Evolutionary conservation across 129 eudicot species (phyloP).

Genomic region (Saussurea involucrata): DNA sequence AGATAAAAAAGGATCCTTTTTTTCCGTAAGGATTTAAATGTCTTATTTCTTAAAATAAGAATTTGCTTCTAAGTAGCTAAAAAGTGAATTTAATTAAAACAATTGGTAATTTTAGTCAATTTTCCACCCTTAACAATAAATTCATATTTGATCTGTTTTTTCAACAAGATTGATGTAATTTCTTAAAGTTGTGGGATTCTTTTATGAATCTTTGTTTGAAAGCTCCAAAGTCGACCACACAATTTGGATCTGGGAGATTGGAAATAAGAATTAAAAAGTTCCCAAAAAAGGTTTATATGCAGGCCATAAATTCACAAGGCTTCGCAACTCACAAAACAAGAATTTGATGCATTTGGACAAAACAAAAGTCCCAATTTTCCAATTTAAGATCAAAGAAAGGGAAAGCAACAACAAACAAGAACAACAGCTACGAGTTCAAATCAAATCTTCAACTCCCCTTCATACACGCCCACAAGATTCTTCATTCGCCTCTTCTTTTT

Average conservation of each 20-base stretch:
- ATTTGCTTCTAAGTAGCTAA: no score
- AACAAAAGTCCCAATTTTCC: not conserved
- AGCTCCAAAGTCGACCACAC: not conserved
- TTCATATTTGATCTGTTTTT: not conserved
- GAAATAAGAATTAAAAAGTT: not conserved
- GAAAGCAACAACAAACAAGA: conserved; percentile 11
- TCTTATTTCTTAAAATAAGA: no score
- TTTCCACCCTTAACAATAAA: no score
- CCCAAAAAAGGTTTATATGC: not conserved
- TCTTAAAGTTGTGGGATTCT: not conserved
- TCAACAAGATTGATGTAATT: not conserved
- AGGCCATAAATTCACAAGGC: not conserved
- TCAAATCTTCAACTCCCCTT: not conserved
- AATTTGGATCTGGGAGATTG: not conserved
- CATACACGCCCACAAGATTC: conserved; percentile 12
- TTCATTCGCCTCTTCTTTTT: not conserved
- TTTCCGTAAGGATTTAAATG: no score
- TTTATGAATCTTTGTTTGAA: not conserved
- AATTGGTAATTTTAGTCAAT: no score
- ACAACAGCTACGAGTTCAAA: not conserved
- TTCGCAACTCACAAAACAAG: not conserved
- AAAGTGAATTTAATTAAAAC: no score
- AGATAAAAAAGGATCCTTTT: no score
- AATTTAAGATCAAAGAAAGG: conserved; percentile 13
- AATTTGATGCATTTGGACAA: conserved; percentile 16